These are phyloP conservation scores for Enterospora canceri DNA, from an alignment of 371 early-diverging fungal species.

Conservation along the genomic window DNA sequence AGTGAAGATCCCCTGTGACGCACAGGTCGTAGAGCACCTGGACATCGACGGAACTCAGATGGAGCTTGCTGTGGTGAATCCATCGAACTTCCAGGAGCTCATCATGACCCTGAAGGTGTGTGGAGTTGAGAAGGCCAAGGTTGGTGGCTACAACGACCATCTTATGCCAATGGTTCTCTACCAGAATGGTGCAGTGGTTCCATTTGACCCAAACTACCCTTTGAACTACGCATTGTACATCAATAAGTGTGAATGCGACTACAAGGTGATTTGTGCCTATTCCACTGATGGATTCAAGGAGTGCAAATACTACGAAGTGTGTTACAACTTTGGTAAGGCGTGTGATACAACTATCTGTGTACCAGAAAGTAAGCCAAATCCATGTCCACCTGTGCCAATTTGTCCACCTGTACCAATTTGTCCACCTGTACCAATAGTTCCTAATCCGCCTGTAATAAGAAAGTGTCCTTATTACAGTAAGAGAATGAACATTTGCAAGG, in stretches of 20 bases:
- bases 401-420: conserved; percentile 3
- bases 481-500: neutral
- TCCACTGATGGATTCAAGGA: neutral
- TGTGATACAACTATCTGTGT: neutral
- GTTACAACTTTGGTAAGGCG: neutral
- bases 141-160: conserved; percentile 28
- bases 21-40: neutral
- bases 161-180: conserved; percentile 20
- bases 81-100: neutral
- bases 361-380: neutral
- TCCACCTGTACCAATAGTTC: neutral
- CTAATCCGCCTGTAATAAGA: neutral
- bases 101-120: neutral
- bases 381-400: neutral
- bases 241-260: conserved; percentile 1
- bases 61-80: neutral
- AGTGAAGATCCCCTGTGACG: neutral
- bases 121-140: conserved; percentile 12
- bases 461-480: neutral
- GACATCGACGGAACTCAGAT: neutral
- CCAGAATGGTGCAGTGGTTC: conserved; percentile 27
- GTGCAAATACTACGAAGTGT: neutral
- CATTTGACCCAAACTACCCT: neutral
- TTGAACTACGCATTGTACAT: neutral
- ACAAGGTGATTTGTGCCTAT: neutral